A percentile compares a stretch with the other conserved stretches of the same genome.
phyloP scores from a whole-genome alignment of 768 basidiomycete genomes.

The Coprinellus aureogranulatus region DNA sequence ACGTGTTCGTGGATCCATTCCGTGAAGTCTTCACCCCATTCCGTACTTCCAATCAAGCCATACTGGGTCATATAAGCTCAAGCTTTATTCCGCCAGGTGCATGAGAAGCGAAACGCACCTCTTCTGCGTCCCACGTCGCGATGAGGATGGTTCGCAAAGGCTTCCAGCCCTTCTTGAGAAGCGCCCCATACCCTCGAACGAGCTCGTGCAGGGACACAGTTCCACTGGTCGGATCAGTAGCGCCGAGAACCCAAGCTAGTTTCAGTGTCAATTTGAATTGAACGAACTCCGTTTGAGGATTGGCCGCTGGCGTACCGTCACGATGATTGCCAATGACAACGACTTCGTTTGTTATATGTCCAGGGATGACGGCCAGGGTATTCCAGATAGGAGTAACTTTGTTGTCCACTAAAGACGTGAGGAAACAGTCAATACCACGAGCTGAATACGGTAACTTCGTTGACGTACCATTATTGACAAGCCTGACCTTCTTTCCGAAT shows the following conservation, averaged over 20 bases:
- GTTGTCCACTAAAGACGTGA: conserved; percentile 54
- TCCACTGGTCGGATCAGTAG: conserved; percentile 72
- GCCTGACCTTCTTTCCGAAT: conserved; percentile 37
- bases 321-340: conserved; percentile 83
- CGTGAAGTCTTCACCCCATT: conserved; percentile 90
- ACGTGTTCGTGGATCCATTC: conserved; percentile 78
- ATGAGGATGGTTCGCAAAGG: conserved; percentile 66
- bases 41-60: conserved; percentile 80
- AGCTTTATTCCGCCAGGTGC: too few relatives aligned
- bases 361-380: conserved; percentile 77
- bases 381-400: conserved; percentile 91
- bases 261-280: background rate
- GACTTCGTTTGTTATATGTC: conserved; percentile 78
- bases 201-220: conserved; percentile 74
- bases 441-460: too few relatives aligned
- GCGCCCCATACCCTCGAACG: conserved; percentile 65
- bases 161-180: conserved; percentile 74
- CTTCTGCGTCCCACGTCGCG: conserved; percentile 76
- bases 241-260: conserved; percentile 49
- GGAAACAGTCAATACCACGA: too few relatives aligned
- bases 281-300: background rate
- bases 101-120: conserved; percentile 38
- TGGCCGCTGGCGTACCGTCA: conserved; percentile 54
- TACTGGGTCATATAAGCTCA: conserved; percentile 25
- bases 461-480: conserved; percentile 53